A percentile compares a stretch with the other conserved stretches of the same genome.
phyloP scores from a whole-genome alignment of 2,329 filamentous ascomycete species.

The Teratosphaeriaceae sp. region DNA sequence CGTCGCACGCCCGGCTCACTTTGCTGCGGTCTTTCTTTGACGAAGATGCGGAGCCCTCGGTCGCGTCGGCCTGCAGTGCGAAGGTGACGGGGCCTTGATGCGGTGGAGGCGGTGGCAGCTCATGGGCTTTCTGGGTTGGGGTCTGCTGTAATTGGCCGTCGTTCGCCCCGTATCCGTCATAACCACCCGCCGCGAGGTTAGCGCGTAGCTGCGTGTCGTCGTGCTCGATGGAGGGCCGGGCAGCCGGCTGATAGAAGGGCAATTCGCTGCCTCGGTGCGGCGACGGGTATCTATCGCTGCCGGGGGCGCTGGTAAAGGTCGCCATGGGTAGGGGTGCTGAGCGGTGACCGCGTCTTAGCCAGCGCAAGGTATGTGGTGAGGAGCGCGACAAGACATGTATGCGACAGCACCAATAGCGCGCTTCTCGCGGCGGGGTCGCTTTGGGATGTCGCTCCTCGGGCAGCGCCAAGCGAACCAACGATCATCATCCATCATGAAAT shows the following conservation, averaged over 20 bases:
- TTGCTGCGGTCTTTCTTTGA: constrained; percentile 63
- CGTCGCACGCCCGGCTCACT: constrained; percentile 82
- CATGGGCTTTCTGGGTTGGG: background rate
- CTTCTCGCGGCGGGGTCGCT: too few species aligned
- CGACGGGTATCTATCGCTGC: constrained; percentile 4
- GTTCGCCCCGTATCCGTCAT: background rate
- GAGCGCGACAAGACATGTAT: too few species aligned
- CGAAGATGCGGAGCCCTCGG: constrained; percentile 11
- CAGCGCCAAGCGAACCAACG: too few species aligned
- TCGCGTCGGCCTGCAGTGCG: constrained; percentile 15
- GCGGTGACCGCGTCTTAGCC: too few species aligned
- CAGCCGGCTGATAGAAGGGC: constrained; percentile 3
- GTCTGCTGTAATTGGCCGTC: too few species aligned
- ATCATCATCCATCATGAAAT: too few species aligned
- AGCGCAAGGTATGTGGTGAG: too few species aligned
- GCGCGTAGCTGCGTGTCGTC: constrained; percentile 13
- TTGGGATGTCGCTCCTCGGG: too few species aligned
- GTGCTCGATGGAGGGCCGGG: background rate
- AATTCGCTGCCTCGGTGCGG: constrained; percentile 1
- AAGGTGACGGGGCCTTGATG: constrained; percentile 13
- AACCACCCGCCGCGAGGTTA: constrained; percentile 7
- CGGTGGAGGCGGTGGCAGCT: background rate
- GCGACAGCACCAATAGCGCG: too few species aligned
- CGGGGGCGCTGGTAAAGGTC: too few species aligned
- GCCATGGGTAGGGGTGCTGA: too few species aligned